Evolutionary conservation across 768 basidiomycete species (phyloP), one percentile per base, ranked within the genome.

Genomic region (Macrolepiota dolichaula): DNA sequence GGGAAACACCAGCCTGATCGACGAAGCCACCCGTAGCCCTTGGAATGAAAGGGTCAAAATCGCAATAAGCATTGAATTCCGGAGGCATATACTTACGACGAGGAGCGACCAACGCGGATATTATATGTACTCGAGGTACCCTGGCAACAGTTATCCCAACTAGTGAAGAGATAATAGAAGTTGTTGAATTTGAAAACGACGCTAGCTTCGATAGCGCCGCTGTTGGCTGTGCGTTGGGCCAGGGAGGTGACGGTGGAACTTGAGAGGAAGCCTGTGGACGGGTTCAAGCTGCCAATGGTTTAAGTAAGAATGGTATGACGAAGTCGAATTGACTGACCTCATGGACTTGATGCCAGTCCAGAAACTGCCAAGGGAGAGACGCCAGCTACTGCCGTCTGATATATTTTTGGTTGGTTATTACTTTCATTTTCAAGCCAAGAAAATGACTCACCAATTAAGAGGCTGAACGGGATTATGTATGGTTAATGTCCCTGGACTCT

Each of bases 121-220:
- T 85, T 86, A 66, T 85, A 85, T 0, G 83, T 85, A 69, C 81
- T 82, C 10, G 70, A 72, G 15, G 75, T 77, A 3, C 83, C 83
- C 24, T 68, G 50, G 69, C 84, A 84, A 70, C 83, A 85, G 1
- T 70, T 71, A 63, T 84, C 83, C 83, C 83, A 85, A 10, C 79
- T 79, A 0, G 79, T 75, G 70, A 86, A 86, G 17, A 86, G 73
- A 64, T 85, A 86, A 69, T 77, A 85, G 65, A 71, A 84, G 52
- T 63, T 75, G 36, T 76, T 74, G 62, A 67, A 66, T 64, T 81
- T 77, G 69, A 71, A 81, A 42, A 84, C 73, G 42, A 71, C 70
- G 55, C 78, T 77, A 19, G 79, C 83, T 66, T 86, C 84, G 54
- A 83, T 77, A 15, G 81, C 81, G 2, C 79, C 80, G 47, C 66